phyloP scores from a whole-genome alignment of 768 basidiomycete genomes.

The Boletus sensibilis region DNA sequence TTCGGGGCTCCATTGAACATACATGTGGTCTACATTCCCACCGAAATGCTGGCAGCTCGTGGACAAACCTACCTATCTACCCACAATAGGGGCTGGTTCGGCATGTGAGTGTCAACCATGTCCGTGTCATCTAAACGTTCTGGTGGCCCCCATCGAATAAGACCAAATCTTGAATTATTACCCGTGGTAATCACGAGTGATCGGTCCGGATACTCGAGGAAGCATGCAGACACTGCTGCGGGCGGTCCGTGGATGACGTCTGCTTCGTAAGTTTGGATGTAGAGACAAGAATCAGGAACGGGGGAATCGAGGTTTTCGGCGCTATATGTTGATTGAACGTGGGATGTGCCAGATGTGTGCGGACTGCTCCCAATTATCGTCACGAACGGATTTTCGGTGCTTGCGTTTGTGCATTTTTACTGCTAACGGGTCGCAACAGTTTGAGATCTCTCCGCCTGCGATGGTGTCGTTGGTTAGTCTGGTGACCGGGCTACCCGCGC shows the following conservation, averaged over 20 bases:
- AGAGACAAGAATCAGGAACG: slow-evolving; percentile 35
- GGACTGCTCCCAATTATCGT: slow-evolving; percentile 12
- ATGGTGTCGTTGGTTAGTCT: too few species aligned
- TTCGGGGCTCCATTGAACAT: slow-evolving; percentile 1
- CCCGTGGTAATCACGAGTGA: slow-evolving; percentile 3
- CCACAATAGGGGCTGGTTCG: slow-evolving; percentile 45
- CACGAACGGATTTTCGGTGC: slow-evolving; percentile 13
- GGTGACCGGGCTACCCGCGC: too few species aligned
- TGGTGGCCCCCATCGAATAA: slow-evolving; percentile 35
- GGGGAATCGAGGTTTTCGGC: neutral
- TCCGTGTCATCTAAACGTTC: slow-evolving; percentile 10
- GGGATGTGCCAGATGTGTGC: neutral
- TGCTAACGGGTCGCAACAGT: neutral
- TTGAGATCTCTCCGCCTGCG: too few species aligned
- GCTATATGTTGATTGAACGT: neutral
- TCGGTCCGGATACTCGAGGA: slow-evolving; percentile 31
- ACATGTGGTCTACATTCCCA: too few species aligned
- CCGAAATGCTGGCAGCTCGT: slow-evolving; percentile 13
- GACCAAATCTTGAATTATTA: slow-evolving; percentile 27
- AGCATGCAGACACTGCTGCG: slow-evolving; percentile 35
- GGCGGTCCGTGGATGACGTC: too few species aligned
- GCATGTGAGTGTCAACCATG: neutral
- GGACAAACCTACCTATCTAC: slow-evolving; percentile 75
- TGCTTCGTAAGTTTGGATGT: slow-evolving; percentile 75
- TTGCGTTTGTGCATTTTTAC: slow-evolving; percentile 22